Evolutionary conservation across 306 rosid genomes (phyloP).

Genomic region (Pueraria montana): DNA sequence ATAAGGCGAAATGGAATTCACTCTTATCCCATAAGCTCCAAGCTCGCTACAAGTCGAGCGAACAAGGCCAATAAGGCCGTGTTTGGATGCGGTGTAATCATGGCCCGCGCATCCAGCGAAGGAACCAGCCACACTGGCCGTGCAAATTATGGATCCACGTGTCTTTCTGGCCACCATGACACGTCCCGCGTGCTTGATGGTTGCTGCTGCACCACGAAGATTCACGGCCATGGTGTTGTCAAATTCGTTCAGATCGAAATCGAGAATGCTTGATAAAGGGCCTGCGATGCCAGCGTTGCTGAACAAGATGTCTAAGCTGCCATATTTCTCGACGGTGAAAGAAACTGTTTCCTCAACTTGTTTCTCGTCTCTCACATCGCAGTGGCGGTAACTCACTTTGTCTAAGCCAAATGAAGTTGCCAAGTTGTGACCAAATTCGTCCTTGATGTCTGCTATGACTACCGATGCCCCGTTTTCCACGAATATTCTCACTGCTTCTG

Average conservation of each 20-base stretch:
- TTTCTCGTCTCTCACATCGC: constrained; percentile 81
- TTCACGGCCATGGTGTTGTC: constrained; percentile 68
- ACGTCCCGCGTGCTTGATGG: constrained; percentile 72
- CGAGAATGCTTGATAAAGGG: constrained; percentile 58
- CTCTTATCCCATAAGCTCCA: constrained; percentile 78
- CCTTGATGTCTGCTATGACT: constrained; percentile 73
- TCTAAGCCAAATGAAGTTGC: constrained; percentile 59
- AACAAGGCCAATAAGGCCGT: constrained; percentile 70
- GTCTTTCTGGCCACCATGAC: constrained; percentile 66
- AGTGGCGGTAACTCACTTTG: constrained; percentile 62
- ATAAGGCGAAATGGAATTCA: constrained; percentile 73
- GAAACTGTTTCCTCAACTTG: constrained; percentile 67
- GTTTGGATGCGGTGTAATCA: constrained; percentile 67
- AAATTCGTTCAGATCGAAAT: constrained; percentile 62
- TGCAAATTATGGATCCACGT: constrained; percentile 81
- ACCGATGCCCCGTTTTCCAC: constrained; percentile 66
- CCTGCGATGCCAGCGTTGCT: constrained; percentile 81
- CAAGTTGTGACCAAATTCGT: constrained; percentile 63
- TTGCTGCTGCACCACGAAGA: constrained; percentile 63
- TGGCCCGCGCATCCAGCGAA: constrained; percentile 60
- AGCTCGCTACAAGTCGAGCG: constrained; percentile 69
- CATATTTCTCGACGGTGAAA: constrained; percentile 62
- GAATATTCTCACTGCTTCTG: constrained; percentile 63
- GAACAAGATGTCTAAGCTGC: constrained; percentile 68
- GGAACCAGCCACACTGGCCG: constrained; percentile 67